These are phyloP conservation scores for Dacryopinax primogenitus DNA, from an alignment of 768 basidiomycete species.

Conservation along the genomic window DNA sequence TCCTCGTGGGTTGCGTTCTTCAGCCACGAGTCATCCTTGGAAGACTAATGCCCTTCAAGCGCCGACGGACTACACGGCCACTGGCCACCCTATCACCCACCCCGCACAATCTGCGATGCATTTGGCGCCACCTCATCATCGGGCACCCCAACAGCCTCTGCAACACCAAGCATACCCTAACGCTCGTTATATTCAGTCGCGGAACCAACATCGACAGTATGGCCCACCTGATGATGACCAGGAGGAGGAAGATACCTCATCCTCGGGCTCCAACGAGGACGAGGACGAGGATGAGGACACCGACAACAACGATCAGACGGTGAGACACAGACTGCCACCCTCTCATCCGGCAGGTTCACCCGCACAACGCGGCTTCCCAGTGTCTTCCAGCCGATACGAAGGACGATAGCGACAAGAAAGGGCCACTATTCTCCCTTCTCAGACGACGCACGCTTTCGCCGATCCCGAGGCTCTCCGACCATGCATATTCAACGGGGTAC, in stretches of 20 bases:
- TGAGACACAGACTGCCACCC: not conserved
- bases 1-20: not conserved
- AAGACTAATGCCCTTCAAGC: not conserved
- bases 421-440: not conserved
- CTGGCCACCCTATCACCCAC: not conserved
- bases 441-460: not conserved
- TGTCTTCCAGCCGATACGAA: not conserved
- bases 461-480: not conserved
- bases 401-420: not conserved
- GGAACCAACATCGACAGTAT: not conserved
- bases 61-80: not conserved
- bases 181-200: not conserved
- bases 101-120: not conserved
- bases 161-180: not conserved
- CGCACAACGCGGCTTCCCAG: constrained; percentile 7
- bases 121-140: not conserved
- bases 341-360: not conserved
- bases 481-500: not conserved
- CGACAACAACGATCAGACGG: not conserved
- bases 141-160: not conserved
- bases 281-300: not conserved
- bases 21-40: not conserved
- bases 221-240: not conserved
- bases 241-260: not conserved
- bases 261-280: not conserved